These are phyloP conservation scores for Capniomyces stellatus DNA, from an alignment of 371 early-diverging fungal genomes.

Conservation along the genomic window DNA sequence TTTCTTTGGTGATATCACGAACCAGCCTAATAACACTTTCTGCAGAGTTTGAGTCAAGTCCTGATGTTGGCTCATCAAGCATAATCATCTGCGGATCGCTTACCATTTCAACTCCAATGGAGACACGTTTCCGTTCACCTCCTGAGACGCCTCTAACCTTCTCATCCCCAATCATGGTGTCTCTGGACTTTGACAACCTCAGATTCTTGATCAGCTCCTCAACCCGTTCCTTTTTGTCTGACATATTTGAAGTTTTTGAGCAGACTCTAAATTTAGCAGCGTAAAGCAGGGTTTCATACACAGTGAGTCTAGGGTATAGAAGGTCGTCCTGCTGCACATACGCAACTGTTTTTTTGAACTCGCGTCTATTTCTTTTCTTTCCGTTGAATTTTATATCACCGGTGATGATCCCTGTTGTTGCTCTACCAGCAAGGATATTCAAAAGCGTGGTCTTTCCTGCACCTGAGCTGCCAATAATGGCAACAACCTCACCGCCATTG, in stretches of 20 bases:
- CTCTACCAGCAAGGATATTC: conserved; percentile 52
- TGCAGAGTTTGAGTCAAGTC: conserved; percentile 81
- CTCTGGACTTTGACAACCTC: conserved; percentile 53
- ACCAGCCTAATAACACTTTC: conserved; percentile 36
- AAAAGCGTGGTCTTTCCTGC: conserved; percentile 49
- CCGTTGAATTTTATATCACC: conserved; percentile 49
- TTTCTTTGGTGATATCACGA: conserved; percentile 29
- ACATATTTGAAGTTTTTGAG: conserved; percentile 7
- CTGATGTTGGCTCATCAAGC: conserved; percentile 76
- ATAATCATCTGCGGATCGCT: conserved; percentile 48
- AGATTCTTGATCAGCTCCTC: conserved; percentile 58
- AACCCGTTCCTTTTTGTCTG: conserved; percentile 32
- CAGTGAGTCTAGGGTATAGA: conserved; percentile 62
- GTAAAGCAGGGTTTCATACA: conserved; percentile 59
- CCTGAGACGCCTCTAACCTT: conserved; percentile 64
- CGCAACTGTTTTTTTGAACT: conserved; percentile 45
- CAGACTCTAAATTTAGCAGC: conserved; percentile 56
- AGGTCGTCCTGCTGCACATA: conserved; percentile 79
- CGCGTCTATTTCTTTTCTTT: conserved; percentile 24
- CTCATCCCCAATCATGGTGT: conserved; percentile 70
- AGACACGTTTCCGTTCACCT: conserved; percentile 75
- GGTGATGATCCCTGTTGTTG: conserved; percentile 33
- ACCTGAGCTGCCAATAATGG: conserved; percentile 31
- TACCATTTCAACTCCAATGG: conserved; percentile 73
- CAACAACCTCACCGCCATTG: conserved; percentile 19